Base-by-base conservation (phyloP, 2,329 filamentous ascomycete species). In the Monosporascus sp. region DNA sequence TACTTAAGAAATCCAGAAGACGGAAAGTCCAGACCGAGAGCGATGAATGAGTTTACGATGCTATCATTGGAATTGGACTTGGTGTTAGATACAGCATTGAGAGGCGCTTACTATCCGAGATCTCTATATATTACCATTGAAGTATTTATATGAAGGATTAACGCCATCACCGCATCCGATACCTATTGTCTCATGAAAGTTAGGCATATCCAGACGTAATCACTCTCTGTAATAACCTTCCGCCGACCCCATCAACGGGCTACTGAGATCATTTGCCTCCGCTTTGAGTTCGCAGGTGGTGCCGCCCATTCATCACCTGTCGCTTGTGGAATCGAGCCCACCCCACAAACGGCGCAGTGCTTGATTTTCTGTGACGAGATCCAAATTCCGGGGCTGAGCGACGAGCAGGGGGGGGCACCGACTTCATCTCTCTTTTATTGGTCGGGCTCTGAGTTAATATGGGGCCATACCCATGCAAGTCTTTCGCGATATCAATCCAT, bases 1-100 rank as follows among this genome's bases (percentile, higher is more conserved):
- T 96, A 25, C 76, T 90, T 60, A 89, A 83, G 66, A 74, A 72
- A 60, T 74, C 68, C 53, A 65, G 68, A 38, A 68, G 59, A 42
- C 61, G 64, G 31, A 69, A 64, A 52, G 51, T 55, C 15, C 70
- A 69, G 57, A 51, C 50, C 20, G 50, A 22, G 47, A 42, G 11
- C 48, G 48, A 54, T 44, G 51, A 47, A 58, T 49, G 37, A 25
- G 20, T 14, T 27, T 38, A 42, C 48, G 49, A 25, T 25, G 39
- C 5, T 31, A 48, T 38, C 53, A 47, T 51, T 54, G 60, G 56
- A 51, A 41, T 18, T n/a, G 41, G 18, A 5, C 24, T 3, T 41
- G 18, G 20, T 17, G 20, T 4, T 22, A 8, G 6, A 18, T 27
- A 41, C n/a, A 20, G 39, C 48, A 49, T 56, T 52, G 53, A 47